Evolutionary conservation across 768 basidiomycete species (phyloP), one percentile per base, ranked within the genome.

Genomic region (Xerocomellus intermedius): DNA sequence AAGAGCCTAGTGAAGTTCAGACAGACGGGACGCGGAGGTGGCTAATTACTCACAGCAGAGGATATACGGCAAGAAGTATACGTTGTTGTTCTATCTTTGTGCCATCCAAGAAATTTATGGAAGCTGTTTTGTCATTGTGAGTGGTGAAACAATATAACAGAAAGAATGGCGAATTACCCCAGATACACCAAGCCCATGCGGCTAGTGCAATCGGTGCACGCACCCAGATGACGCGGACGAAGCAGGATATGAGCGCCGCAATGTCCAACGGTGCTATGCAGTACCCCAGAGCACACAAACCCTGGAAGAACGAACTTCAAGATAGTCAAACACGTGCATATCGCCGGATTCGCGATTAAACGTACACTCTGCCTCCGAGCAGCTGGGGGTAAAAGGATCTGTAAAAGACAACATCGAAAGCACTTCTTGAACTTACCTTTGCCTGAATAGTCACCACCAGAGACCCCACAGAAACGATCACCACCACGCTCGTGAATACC

Each of bases 151-250:
- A 12, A 33, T 5, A n/a, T 2, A 26, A 48, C 24, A 36, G 24
- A 30, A 42, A 21, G 39, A 48, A 28, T 21, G 30, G 21, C 41
- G 10, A 41, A n/a, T 24, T 66, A 98, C 95, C 96, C 94, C 94
- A 98, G 54, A 97, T 89, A 69, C 87, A 92, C 96, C 96, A 98
- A 36, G 80, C 94, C 89, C 94, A 96, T 13, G 92, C 89, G 19
- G 86, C 78, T 26, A 96, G 69, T 42, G 94, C 88, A 30, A 98
- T 71, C 10, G 96, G 96, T 30, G 86, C 87, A 53, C 96, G 83
- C 54, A 98, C 77, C 74, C 89, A 97, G 46, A 98, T 87, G 28
- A 85, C 74, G 42, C 82, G 89, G 16, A 98, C 85, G 62, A 96
- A 93, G 63, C 86, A 87, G 1, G 92, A 82, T 42, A 97, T 80